These are phyloP conservation scores for Ascochyta viciae-villosae DNA, from an alignment of 2,329 filamentous ascomycete species.

Conservation along the genomic window DNA sequence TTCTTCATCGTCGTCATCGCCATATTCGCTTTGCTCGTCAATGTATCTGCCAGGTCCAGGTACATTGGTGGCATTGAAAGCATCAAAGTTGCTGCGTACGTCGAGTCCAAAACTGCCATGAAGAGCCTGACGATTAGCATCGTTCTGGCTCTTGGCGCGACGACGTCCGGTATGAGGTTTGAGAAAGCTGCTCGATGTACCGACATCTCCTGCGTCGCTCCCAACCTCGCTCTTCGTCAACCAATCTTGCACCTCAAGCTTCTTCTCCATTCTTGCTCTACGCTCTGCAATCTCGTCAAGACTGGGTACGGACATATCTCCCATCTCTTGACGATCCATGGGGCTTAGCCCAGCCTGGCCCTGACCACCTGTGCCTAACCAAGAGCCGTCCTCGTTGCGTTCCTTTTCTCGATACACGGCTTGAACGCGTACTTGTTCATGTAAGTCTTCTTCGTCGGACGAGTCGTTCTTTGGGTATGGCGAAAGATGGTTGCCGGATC, in stretches of 20 bases:
- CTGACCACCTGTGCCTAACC: constrained; percentile 49
- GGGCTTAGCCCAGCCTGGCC: constrained; percentile 58
- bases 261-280: constrained; percentile 58
- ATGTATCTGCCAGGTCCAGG: constrained; percentile 60
- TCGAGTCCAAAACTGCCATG: constrained; percentile 40
- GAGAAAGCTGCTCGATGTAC: constrained; percentile 33
- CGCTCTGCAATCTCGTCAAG: constrained; percentile 59
- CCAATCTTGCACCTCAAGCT: constrained; percentile 62
- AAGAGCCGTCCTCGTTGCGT: constrained; percentile 56
- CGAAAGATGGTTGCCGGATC: constrained; percentile 48
- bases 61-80: constrained; percentile 50
- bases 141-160: constrained; percentile 58
- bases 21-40: constrained; percentile 48
- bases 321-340: constrained; percentile 50
- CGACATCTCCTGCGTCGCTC: constrained; percentile 55
- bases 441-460: constrained; percentile 42
- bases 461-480: constrained; percentile 46
- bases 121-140: constrained; percentile 37
- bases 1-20: constrained; percentile 44
- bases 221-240: constrained; percentile 55
- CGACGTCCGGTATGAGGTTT: constrained; percentile 46
- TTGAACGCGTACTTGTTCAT: constrained; percentile 26
- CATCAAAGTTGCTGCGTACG: constrained; percentile 39
- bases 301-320: constrained; percentile 54
- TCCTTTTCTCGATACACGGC: constrained; percentile 42